Conservation (phyloP, 345 rosid species). For the Linum tenue region DNA sequence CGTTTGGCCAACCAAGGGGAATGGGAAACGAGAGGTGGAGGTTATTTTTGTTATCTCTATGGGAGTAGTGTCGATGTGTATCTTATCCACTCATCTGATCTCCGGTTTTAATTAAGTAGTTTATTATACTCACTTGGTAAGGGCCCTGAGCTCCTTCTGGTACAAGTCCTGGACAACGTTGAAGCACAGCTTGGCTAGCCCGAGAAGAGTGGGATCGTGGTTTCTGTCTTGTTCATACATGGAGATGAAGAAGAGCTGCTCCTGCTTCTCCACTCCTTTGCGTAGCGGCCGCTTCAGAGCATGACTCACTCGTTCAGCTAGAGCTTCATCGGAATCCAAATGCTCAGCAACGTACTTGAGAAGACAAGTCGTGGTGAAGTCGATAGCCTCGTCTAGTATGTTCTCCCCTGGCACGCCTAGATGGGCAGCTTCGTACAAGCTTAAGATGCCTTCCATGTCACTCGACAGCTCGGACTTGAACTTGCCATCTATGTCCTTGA, state of each 20-base stretch:
- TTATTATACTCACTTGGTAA: neutral
- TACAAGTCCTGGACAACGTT: neutral
- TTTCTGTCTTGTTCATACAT: neutral
- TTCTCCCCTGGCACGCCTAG: no score
- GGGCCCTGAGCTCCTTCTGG: neutral
- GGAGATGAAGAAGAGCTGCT: neutral
- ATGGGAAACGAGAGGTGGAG: no score
- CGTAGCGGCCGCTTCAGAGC: constrained; percentile 11
- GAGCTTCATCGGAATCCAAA: neutral
- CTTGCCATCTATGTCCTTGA: no score
- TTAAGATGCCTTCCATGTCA: no score
- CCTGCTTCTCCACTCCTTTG: constrained; percentile 10
- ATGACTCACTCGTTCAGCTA: constrained; percentile 2
- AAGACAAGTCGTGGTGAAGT: no score
- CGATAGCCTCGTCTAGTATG: no score
- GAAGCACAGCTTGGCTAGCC: constrained; percentile 12
- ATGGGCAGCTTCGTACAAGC: no score
- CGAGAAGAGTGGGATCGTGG: neutral
- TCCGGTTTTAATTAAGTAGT: neutral
- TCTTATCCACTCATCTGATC: no score
- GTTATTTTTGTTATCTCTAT: no score
- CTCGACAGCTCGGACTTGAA: no score
- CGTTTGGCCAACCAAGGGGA: no score
- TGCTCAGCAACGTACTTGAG: neutral
- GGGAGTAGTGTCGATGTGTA: no score